phyloP scores from a whole-genome alignment of 176 grass and related monocot species.

The sorghum (Sorghum bicolor) region Sorghum_bicolor_NCBIv3 NC_012874.2:2436001-2436500 shows the following conservation, averaged over 20 bases:
- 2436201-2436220: conserved; percentile 59
- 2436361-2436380: conserved; percentile 63
- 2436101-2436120: conserved; percentile 37
- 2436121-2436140: conserved; percentile 38
- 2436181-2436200: conserved; percentile 50
- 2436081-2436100: conserved; percentile 49
- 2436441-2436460: conserved; percentile 46
- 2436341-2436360: conserved; percentile 69
- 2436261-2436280: conserved; percentile 35
- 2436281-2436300: conserved; percentile 31
- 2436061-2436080: conserved; percentile 20
- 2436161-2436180: conserved; percentile 51
- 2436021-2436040: conserved; percentile 14
- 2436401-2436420: conserved; percentile 36
- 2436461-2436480: conserved; percentile 25
- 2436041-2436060: conserved; percentile 13
- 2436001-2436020: conserved; percentile 1
- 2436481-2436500: conserved; percentile 47
- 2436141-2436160: conserved; percentile 59
- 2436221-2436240: conserved; percentile 59
- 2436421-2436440: conserved; percentile 47
- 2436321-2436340: conserved; percentile 50
- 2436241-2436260: conserved; percentile 69
- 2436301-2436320: conserved; percentile 41
- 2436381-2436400: conserved; percentile 58